phyloP scores from a whole-genome alignment of 257 asterid genomes.

The Paraleonurus japonicus region DNA sequence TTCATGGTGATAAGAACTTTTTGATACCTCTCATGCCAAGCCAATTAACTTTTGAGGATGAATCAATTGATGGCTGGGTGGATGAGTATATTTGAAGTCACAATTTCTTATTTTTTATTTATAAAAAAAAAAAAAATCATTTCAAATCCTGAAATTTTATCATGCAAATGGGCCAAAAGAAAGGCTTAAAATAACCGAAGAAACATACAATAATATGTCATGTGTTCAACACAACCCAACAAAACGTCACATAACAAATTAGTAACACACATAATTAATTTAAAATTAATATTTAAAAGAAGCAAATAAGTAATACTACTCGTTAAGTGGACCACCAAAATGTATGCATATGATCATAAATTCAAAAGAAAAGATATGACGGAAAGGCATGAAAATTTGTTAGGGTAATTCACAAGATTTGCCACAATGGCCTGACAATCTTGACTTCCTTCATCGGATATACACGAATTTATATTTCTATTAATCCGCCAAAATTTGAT shows the following conservation, averaged over 20 bases:
- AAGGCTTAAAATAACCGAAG: neutral
- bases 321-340: constrained; percentile 33
- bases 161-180: neutral
- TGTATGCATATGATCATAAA: constrained; percentile 22
- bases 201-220: neutral
- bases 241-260: neutral
- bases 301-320: neutral
- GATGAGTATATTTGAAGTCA: neutral
- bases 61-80: neutral
- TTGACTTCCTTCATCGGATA: constrained; percentile 44
- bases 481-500: constrained; percentile 24
- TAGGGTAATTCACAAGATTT: constrained; percentile 28
- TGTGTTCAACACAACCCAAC: neutral
- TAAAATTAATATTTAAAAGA: neutral
- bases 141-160: neutral
- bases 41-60: neutral
- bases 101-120: neutral
- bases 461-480: neutral
- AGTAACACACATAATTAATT: neutral
- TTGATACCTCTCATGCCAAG: too few relatives aligned
- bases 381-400: constrained; percentile 31
- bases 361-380: constrained; percentile 39
- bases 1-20: too few relatives aligned
- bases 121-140: neutral
- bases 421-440: constrained; percentile 58